These are phyloP conservation scores for Colletotrichum limetticola DNA, from an alignment of 2,329 filamentous ascomycete genomes.

Conservation along the genomic window DNA sequence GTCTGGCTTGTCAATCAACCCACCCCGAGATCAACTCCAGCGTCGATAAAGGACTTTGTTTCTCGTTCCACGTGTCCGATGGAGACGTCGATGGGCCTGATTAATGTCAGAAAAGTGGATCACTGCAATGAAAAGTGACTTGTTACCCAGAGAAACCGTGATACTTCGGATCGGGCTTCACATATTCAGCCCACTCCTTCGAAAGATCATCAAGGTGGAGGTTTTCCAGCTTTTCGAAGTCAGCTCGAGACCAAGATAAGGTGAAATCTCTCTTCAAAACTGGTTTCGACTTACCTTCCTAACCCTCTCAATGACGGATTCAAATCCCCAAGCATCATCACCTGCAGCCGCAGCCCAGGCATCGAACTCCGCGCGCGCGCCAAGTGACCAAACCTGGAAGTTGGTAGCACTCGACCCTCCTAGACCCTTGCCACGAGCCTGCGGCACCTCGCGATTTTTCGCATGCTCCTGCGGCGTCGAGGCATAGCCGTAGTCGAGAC, in stretches of 20 bases:
- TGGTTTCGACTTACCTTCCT: not conserved
- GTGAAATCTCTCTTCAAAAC: too few species aligned
- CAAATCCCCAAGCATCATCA: conserved; percentile 57
- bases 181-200: conserved; percentile 15
- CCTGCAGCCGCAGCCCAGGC: conserved; percentile 66
- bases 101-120: not conserved
- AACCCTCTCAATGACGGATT: conserved; percentile 3
- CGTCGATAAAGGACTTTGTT: conserved; percentile 23
- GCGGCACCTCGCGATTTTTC: conserved; percentile 56
- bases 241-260: not conserved
- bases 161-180: conserved; percentile 2
- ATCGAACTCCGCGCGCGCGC: conserved; percentile 70
- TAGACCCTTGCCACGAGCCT: conserved; percentile 60
- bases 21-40: conserved; percentile 12
- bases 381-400: conserved; percentile 64
- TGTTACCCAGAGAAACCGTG: conserved; percentile 19
- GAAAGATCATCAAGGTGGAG: conserved; percentile 12
- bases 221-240: not conserved
- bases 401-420: conserved; percentile 66
- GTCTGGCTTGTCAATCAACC: not conserved
- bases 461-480: conserved; percentile 58
- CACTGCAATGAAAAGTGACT: not conserved
- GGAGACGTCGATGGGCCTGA: conserved; percentile 19
- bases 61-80: conserved; percentile 18
- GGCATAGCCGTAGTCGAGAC: conserved; percentile 65